Evolutionary conservation across 2,329 filamentous ascomycete genomes (phyloP).

Genomic region (Apiospora malaysiana): DNA sequence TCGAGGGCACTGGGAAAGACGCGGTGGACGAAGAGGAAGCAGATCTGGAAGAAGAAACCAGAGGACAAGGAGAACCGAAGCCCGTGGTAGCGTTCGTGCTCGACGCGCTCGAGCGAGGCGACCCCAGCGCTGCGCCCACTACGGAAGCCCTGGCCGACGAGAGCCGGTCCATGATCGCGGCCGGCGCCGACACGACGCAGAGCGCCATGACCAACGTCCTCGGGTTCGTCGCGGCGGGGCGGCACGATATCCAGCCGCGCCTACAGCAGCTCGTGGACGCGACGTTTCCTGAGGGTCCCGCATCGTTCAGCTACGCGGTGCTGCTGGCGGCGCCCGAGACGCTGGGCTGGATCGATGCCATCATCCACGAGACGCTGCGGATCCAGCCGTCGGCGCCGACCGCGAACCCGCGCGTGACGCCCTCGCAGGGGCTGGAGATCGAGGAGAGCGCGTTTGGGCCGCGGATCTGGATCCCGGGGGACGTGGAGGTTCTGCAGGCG

Average conservation of each 20-base stretch:
- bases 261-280: conserved; percentile 20
- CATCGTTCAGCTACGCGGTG: conserved; percentile 20
- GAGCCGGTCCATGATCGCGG: conserved; percentile 26
- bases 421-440: conserved; percentile 17
- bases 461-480: conserved; percentile 23
- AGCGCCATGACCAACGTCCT: conserved; percentile 23
- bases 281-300: conserved; percentile 20
- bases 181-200: conserved; percentile 24
- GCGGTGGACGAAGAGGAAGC: conserved; percentile 5
- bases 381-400: conserved; percentile 23
- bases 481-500: conserved; percentile 21
- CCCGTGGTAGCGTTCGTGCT: conserved; percentile 23
- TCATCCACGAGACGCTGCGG: conserved; percentile 25
- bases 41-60: background rate
- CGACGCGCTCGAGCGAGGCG: conserved; percentile 22
- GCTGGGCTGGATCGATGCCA: conserved; percentile 24
- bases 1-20: background rate
- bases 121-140: conserved; percentile 19
- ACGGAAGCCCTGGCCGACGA: conserved; percentile 21
- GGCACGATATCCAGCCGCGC: background rate
- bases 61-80: background rate
- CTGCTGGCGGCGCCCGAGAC: conserved; percentile 21
- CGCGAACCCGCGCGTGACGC: conserved; percentile 22
- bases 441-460: conserved; percentile 19
- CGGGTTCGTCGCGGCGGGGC: conserved; percentile 21